Evolutionary conservation across 805 yeast genomes (phyloP), one percentile per base, ranked within the genome.

Genomic region (Millerozyma miso): DNA sequence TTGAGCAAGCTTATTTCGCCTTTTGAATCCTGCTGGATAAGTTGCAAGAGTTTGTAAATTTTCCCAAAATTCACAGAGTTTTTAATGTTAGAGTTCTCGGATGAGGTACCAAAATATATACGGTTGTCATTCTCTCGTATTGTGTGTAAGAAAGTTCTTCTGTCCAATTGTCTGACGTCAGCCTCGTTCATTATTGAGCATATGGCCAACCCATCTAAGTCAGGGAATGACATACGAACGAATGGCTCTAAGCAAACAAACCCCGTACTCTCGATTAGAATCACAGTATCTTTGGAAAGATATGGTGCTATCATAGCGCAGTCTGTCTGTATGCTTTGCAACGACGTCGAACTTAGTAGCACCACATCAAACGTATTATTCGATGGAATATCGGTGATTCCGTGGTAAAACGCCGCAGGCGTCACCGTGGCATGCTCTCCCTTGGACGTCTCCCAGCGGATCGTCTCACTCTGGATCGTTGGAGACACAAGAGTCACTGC

Each of bases 221-320:
- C 52, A 13, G 65, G 53, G 43, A 70, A 59, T 15, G 69, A 66
- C 58, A 77, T 65, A 49, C 67, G 70, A 33, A 83, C 73, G 56
- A 84, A 84, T 5, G 86, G 85, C 58, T 85, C 91, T 40, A 85
- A 59, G 58, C 83, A 83, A 43, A 85, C 77, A 56, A 77, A 85
- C 3, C 88, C 87, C 1, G 88, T 79, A 38, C 82, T 76, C 62
- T 85, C 95, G 31, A 85, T 64, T 19, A 85, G 64, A 2, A 85
- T 63, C 29, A 80, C 65, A 19, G 88, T 73, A 58, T 73, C 47
- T 6, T 49, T 41, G 36, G 57, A 47, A 16, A 69, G 45, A 39
- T 45, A 58, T 3, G 64, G 62, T 19, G 45, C 49, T 26, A 69
- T 44, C 20, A 45, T 50, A 14, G 49, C 43, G 38, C 68, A 58